Base-by-base conservation (phyloP, 2,329 filamentous ascomycete species). In the Ploettnerulaceae sp. region DNA sequence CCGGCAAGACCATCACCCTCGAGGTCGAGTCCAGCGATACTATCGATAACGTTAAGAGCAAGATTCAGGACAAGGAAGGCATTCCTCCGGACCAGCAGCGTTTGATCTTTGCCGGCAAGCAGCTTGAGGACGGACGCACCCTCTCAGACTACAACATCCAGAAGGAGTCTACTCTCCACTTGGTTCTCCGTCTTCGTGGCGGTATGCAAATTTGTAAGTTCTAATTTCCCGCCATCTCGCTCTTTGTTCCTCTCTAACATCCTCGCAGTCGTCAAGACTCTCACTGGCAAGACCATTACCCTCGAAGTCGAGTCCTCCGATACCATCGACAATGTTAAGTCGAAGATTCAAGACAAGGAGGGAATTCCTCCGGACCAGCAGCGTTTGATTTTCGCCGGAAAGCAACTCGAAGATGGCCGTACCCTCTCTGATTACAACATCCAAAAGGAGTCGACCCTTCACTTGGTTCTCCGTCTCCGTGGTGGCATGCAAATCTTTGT, bases 11-110 rank as follows among this genome's bases (percentile, higher is more conserved):
- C 42, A 95, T 95, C 65, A 95, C 89, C 84, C 90, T 98, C 67
- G 91, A 98, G 89, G 93, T 97, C 76, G 93, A 97, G 85, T 95
- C 89, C 67, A 91, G 85, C 69, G 93, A 97, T 77, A 97, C 91
- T 69, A 97, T 97, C 76, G 91, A 97, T 84, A 97, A 95, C 53
- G 90, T 96, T 29, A 96, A 96, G 81, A 82, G 78, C 40, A 96
- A 96, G 79, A 96, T 96, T 33, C 90, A 96, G 70, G 90, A 96
- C 64, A 96, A 96, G 80, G 90, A 96, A 70, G 90, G 90, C 20
- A 96, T 96, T 47, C 91, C 90, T 36, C 90, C 90, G 8, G 90
- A 96, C 65, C 90, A 97, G 71, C 90, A 96, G 74, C 91, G 90
- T 60, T 70, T 96, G 58, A 96, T 96, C 67, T 96, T 96, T 59